Base-by-base conservation (phyloP, 2,329 filamentous ascomycete genomes). In the Diaporthe capsici region DNA sequence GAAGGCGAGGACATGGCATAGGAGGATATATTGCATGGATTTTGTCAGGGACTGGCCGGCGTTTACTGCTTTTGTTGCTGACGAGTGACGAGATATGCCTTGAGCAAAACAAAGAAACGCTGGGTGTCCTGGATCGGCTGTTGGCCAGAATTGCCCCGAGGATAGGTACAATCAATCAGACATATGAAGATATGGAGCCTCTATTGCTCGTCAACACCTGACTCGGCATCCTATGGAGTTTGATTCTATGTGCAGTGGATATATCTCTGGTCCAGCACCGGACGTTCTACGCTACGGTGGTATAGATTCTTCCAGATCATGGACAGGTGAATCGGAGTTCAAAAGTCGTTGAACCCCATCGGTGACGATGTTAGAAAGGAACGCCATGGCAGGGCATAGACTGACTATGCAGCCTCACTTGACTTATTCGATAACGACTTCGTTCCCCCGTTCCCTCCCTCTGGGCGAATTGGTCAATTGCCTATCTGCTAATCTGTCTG, bases 11-110 rank as follows among this genome's bases (percentile, higher is more conserved):
- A 65, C 58, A 55, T 55, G 72, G 72, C 57, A 76, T 55, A 72
- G 22, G 47, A 53, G 55, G 72, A 72, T 57, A 72, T 75, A 75
- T 61, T 75, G 71, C 73, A 77, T 75, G 71, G 72, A 65, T 77
- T 76, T 76, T 73, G 60, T 44, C 51, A 70, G 58, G 71, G 67
- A 55, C 58, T 67, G 74, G 74, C 49, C 67, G 74, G 76, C 71
- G 76, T 77, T 77, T 68, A 74, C 51, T 75, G 75, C 72, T 77
- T 68, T 73, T 65, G 67, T 80, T 77, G 74, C 71, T 58, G 51
- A 65, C 71, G 71, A 73, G 71, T 61, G 60, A 73, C 71, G 58
- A 73, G 58, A 63, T 65, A 63, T 53, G 55, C 60, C 58, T 65
- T 61, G 58, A 53, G 71, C 58, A 73, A 53, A 53, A 39, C 65